These are phyloP conservation scores for Dacryopinax spathularia DNA, from an alignment of 768 basidiomycete species.

Conservation along the genomic window DNA sequence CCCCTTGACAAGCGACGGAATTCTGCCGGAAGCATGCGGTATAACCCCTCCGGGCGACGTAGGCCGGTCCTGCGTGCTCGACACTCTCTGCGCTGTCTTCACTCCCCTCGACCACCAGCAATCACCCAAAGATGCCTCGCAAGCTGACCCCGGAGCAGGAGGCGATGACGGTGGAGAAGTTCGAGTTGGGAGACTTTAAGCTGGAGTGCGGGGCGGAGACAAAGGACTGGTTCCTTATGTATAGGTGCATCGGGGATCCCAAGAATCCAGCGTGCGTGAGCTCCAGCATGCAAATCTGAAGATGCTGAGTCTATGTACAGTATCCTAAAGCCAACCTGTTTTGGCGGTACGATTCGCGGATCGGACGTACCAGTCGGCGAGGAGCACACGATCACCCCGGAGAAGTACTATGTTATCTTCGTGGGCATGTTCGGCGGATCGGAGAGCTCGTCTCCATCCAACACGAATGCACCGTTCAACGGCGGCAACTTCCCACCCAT, in stretches of 20 bases:
- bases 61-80: too few relatives aligned
- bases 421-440: slow-evolving; percentile 1
- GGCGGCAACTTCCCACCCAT: background rate
- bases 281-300: background rate
- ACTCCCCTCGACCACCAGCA: background rate
- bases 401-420: slow-evolving; percentile 3
- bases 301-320: background rate
- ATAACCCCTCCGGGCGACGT: too few relatives aligned
- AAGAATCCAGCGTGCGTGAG: background rate
- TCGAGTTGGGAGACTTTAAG: slow-evolving; percentile 1
- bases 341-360: background rate
- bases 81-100: background rate
- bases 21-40: background rate
- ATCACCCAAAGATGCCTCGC: background rate
- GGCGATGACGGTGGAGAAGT: slow-evolving; percentile 1
- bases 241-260: background rate
- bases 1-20: background rate
- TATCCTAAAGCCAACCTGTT: slow-evolving; percentile 6
- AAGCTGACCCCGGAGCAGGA: background rate
- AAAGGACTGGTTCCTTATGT: background rate
- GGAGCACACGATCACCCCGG: slow-evolving; percentile 1
- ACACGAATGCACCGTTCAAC: background rate
- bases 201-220: background rate
- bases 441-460: slow-evolving; percentile 3
- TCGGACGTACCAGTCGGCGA: background rate